Evolutionary conservation across 176 grass and related monocot species (phyloP), one percentile per base, ranked within the genome.

Genomic region (Aegilops tauschii): DNA sequence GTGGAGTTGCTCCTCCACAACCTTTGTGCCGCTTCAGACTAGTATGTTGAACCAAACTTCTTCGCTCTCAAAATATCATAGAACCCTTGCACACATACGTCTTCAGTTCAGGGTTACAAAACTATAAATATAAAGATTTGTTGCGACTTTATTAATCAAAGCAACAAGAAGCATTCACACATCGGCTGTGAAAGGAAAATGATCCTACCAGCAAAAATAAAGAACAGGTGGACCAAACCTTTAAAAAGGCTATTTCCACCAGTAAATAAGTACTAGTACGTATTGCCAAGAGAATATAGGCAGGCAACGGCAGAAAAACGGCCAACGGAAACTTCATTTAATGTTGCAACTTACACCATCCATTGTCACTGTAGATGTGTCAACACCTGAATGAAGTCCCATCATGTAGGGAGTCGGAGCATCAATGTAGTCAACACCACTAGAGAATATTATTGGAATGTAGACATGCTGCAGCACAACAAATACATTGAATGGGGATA

Each of bases 381-480:
- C 97, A 82, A 99, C 97, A 59, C 89, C 94, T 77, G 97, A 99
- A 85, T 99, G 94, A 94, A 99, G 94, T 84, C 97, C 97, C 97
- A 99, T 99, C 97, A 99, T 99, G 87, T 96, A 99, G 44, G 97
- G 97, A 85, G 97, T 99, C 18, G 97, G 97, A 79, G 93, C 94
- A 88, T 99, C 97, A 85, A 99, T 99, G 87, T 99, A 99, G 80
- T 99, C 97, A 83, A 99, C 94, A 28, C 97, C 97, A 91, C 97
- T 99, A 80, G 95, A 99, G 88, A 99, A 99, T 78, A 99, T 92
- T 89, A 96, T 90, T 91, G 97, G 97, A 86, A 99, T 99, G 61
- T 99, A 99, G 39, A 96, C 97, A 87, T 99, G 97, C 97, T 99
- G 88, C 85, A 92, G 81, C 50, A 90, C 12, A 86, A 82, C 36